Percentiles rank a stretch among this genome's conserved stretches.
phyloP scores from a whole-genome alignment of 805 yeast species.

The Lachancea kluyveri region DNA sequence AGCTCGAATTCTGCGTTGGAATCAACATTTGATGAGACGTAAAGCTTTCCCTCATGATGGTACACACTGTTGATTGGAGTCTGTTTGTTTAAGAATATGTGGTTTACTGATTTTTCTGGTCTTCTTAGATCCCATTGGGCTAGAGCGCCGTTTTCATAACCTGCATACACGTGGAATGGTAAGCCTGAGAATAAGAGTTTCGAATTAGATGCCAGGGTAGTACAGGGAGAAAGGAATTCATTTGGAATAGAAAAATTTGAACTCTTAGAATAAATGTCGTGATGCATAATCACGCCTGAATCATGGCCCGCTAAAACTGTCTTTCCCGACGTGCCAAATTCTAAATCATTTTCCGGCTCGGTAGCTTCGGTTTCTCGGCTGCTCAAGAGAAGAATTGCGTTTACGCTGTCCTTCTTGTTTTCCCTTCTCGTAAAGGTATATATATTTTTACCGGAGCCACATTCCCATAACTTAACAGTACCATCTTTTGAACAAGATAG shows the following conservation, averaged over 20 bases:
- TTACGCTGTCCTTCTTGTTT: constrained; percentile 33
- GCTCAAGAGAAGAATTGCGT: constrained; percentile 18
- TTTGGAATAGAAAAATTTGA: constrained; percentile 24
- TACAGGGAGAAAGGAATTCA: constrained; percentile 22
- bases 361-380: constrained; percentile 3
- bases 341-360: constrained; percentile 29
- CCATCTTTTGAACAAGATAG: constrained; percentile 53
- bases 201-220: constrained; percentile 9
- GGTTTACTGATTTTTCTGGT: constrained; percentile 10
- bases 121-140: constrained; percentile 38
- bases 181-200: neutral
- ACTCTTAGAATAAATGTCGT: constrained; percentile 32
- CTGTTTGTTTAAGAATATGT: constrained; percentile 14
- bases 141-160: constrained; percentile 32
- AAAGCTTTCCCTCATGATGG: constrained; percentile 7
- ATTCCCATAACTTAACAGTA: constrained; percentile 59
- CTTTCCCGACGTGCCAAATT: constrained; percentile 45
- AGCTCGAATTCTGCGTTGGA: constrained; percentile 12
- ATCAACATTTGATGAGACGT: constrained; percentile 35
- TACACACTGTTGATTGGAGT: constrained; percentile 17
- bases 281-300: constrained; percentile 34
- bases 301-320: constrained; percentile 38
- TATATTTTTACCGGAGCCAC: constrained; percentile 47
- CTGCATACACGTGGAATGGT: constrained; percentile 23
- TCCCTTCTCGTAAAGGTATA: constrained; percentile 35